These are phyloP conservation scores for Phoenix dactylifera DNA, from an alignment of 176 grass and related monocot species.

Conservation along the genomic window DNA sequence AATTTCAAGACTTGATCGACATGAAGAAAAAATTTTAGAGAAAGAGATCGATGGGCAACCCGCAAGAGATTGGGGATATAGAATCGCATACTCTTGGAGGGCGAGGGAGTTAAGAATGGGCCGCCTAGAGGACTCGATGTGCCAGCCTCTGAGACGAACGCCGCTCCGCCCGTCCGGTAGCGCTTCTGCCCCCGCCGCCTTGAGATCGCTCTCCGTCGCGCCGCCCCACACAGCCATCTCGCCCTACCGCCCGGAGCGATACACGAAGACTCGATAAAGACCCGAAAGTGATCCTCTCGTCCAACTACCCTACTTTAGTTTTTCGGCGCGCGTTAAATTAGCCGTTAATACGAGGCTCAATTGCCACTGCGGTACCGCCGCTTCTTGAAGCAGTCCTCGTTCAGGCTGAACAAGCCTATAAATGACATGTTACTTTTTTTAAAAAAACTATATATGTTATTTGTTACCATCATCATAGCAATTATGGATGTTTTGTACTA, in stretches of 20 bases:
- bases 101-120: constrained; percentile 70
- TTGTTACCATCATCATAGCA: too few species aligned
- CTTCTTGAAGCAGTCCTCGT: too few species aligned
- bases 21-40: not conserved
- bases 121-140: constrained; percentile 55
- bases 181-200: constrained; percentile 48
- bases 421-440: too few species aligned
- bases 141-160: constrained; percentile 59
- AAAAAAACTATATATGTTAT: too few species aligned
- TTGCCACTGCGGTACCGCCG: too few species aligned
- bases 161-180: constrained; percentile 33
- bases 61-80: not conserved
- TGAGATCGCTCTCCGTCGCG: constrained; percentile 57
- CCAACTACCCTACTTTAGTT: too few species aligned
- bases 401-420: too few species aligned
- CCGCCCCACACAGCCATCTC: constrained; percentile 52
- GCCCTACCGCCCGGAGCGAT: not conserved
- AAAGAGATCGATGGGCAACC: not conserved
- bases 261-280: too few species aligned
- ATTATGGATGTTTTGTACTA: too few species aligned
- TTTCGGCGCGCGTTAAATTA: too few species aligned
- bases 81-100: constrained; percentile 34
- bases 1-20: not conserved
- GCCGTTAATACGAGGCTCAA: too few species aligned
- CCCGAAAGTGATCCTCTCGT: too few species aligned